Conservation (phyloP, 805 yeast species). For the Nakazawaea ishiwadae region DNA sequence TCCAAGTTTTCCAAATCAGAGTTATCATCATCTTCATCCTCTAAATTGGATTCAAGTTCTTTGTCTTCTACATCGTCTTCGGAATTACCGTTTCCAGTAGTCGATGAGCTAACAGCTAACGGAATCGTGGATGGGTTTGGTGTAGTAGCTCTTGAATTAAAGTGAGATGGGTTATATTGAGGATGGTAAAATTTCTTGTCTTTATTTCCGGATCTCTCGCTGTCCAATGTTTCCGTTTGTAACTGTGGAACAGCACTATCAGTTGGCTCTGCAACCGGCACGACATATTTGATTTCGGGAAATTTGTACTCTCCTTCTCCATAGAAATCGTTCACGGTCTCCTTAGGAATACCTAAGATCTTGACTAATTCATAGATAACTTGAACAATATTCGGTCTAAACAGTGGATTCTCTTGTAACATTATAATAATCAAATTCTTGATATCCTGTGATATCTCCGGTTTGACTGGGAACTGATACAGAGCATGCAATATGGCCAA, state of each 20-base stretch:
- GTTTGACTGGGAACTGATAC: slow-evolving; percentile 68
- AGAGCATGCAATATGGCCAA: slow-evolving; percentile 82
- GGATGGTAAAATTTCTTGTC: slow-evolving; percentile 9
- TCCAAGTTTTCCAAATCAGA: slow-evolving; percentile 34
- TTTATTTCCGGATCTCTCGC: slow-evolving; percentile 4
- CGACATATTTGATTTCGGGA: slow-evolving; percentile 37
- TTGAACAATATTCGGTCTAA: slow-evolving; percentile 86
- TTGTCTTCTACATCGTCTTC: slow-evolving; percentile 4
- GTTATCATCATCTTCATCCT: slow-evolving; percentile 9
- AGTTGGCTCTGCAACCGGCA: slow-evolving; percentile 35
- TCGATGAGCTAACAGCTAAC: neutral
- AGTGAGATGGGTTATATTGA: slow-evolving; percentile 8
- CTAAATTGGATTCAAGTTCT: neutral
- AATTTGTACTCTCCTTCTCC: slow-evolving; percentile 25
- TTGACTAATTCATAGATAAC: slow-evolving; percentile 60
- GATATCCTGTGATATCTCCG: slow-evolving; percentile 65
- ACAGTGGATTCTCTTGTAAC: slow-evolving; percentile 76
- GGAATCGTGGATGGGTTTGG: slow-evolving; percentile 1
- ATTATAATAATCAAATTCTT: slow-evolving; percentile 72
- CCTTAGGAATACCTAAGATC: slow-evolving; percentile 46
- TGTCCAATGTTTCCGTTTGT: slow-evolving; percentile 29
- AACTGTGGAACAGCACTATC: slow-evolving; percentile 31
- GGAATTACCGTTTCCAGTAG: neutral
- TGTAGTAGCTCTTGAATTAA: neutral
- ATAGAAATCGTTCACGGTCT: slow-evolving; percentile 36